Conservation (phyloP, 2,329 filamentous ascomycete species). For the Talaromyces sp. region DNA sequence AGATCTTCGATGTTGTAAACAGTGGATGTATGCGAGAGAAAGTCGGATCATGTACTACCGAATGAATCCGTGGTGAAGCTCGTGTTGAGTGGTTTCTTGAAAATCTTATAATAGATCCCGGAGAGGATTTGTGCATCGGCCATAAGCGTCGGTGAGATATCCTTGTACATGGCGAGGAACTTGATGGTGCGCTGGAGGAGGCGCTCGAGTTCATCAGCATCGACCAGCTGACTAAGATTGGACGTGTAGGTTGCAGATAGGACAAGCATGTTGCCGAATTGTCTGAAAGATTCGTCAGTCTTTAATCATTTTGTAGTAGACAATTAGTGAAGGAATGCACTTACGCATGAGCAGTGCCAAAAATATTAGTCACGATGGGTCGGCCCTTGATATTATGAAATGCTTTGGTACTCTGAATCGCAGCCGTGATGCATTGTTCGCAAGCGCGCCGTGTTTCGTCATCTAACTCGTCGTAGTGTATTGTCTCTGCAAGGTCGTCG, state of each 20-base stretch:
- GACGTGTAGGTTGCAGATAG: slow-evolving; percentile 77
- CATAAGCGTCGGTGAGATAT: slow-evolving; percentile 71
- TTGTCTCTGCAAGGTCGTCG: slow-evolving; percentile 24
- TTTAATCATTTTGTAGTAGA: slow-evolving; percentile 19
- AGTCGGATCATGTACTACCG: not conserved
- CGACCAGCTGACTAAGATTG: slow-evolving; percentile 59
- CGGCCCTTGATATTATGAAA: slow-evolving; percentile 66
- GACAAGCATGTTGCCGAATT: slow-evolving; percentile 96
- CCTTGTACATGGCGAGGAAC: slow-evolving; percentile 69
- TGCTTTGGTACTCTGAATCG: slow-evolving; percentile 80
- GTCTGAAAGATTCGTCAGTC: slow-evolving; percentile 53
- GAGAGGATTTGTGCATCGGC: slow-evolving; percentile 73
- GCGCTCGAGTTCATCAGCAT: slow-evolving; percentile 55
- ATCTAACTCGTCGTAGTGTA: slow-evolving; percentile 41
- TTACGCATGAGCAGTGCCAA: slow-evolving; percentile 94
- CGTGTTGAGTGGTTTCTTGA: slow-evolving; percentile 34
- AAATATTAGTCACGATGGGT: slow-evolving; percentile 89
- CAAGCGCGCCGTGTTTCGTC: slow-evolving; percentile 56
- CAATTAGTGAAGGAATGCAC: slow-evolving; percentile 39
- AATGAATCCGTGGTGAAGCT: slow-evolving; percentile 16
- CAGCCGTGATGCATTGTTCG: slow-evolving; percentile 64
- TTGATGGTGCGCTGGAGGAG: slow-evolving; percentile 72
- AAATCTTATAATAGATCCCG: slow-evolving; percentile 48
- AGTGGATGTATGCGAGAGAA: not conserved
- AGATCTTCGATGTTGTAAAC: not conserved